Percentiles rank a stretch among this genome's conserved stretches.
Conservation (phyloP, 2,329 filamentous ascomycete genomes). For the Trichoderma gracile region DNA sequence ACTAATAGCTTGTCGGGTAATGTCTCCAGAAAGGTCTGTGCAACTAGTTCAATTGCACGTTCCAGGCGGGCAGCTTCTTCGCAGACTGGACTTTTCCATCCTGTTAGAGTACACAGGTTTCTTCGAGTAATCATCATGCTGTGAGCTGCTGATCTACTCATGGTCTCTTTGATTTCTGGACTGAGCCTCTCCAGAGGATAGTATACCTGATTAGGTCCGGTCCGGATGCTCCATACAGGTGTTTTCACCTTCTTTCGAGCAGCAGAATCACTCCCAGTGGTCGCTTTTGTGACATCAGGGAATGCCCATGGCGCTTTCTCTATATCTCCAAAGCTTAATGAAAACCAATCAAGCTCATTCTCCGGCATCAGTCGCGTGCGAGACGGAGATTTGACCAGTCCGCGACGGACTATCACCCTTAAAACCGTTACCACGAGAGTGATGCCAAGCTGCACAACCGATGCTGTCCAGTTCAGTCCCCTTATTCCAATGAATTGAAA, state of each 20-base stretch:
- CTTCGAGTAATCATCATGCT: not conserved
- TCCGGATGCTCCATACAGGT: not conserved
- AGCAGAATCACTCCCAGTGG: not conserved
- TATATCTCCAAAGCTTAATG: not conserved
- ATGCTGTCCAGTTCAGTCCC: slow-evolving; percentile 12
- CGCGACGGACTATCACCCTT: slow-evolving; percentile 6
- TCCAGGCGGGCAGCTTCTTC: slow-evolving; percentile 25
- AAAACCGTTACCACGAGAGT: not conserved
- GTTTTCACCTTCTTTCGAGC: not conserved
- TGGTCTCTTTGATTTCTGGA: fast-evolving
- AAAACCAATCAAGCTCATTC: slow-evolving; percentile 16
- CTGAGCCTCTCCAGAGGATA: fast-evolving
- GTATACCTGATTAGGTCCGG: not conserved
- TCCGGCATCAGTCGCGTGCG: not conserved
- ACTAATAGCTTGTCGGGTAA: fast-evolving
- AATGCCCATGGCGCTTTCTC: not conserved
- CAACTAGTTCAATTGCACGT: slow-evolving; percentile 29
- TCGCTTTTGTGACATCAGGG: fast-evolving
- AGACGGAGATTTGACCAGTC: not conserved
- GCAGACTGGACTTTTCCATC: not conserved
- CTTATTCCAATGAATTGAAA: slow-evolving; percentile 34
- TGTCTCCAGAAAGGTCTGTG: not conserved
- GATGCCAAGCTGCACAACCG: not conserved
- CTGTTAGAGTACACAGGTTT: fast-evolving
- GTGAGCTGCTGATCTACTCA: not conserved